Conservation (phyloP, 2,329 filamentous ascomycete genomes). For the Sclerotinia glacialis region DNA sequence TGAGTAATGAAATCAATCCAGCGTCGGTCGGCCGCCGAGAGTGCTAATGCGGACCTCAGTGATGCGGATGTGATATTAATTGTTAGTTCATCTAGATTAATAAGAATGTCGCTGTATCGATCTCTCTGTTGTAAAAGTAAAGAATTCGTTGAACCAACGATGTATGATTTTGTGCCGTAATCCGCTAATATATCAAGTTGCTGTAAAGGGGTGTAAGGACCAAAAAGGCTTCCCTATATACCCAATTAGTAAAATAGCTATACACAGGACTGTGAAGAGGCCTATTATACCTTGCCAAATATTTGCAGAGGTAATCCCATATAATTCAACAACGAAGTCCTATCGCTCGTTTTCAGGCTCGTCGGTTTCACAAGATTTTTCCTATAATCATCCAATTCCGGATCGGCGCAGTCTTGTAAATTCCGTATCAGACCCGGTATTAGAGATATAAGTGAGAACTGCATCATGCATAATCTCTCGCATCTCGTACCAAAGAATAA, state of each 20-base stretch:
- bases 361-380: conserved; percentile 72
- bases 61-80: conserved; percentile 81
- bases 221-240: conserved; percentile 79
- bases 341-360: conserved; percentile 86
- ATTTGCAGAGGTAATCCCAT: conserved; percentile 94
- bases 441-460: conserved; percentile 92
- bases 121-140: conserved; percentile 91
- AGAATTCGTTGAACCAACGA: conserved; percentile 95
- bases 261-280: too few species aligned
- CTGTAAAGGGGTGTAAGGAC: conserved; percentile 93
- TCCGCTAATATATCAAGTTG: conserved; percentile 93
- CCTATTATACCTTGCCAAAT: conserved; percentile 71
- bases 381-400: conserved; percentile 83
- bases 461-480: conserved; percentile 95
- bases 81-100: conserved; percentile 88
- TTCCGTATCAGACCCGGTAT: conserved; percentile 89
- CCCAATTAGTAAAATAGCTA: neutral
- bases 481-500: conserved; percentile 97
- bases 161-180: conserved; percentile 91
- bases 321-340: conserved; percentile 83
- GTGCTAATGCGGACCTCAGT: conserved; percentile 68
- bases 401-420: conserved; percentile 92
- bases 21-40: conserved; percentile 83
- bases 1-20: conserved; percentile 98
- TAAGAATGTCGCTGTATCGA: conserved; percentile 91